Evolutionary conservation across 2,329 filamentous ascomycete species (phyloP), one percentile per base, ranked within the genome.

Genomic region (Septoria petroselini): DNA sequence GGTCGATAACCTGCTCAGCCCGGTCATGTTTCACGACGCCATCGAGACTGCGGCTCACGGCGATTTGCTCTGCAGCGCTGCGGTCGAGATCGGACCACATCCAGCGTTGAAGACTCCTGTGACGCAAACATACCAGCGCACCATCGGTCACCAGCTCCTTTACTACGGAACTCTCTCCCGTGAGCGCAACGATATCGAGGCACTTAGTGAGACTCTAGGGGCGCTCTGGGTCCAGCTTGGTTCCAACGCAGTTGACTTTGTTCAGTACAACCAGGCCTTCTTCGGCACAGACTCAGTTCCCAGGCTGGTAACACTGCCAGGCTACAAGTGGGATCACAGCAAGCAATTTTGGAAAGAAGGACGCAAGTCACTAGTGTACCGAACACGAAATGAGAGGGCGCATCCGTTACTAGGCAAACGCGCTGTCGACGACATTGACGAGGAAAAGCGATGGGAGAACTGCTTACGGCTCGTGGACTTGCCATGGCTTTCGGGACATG

Each of bases 81-180:
- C 59, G 14, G 58, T 77, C 3, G 75, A 77, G 45, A 53, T 77
- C 8, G 75, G 75, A 0, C 71, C 75, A 2, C 74, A 77, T 52
- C 68, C 73, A 0, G 69, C 71, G 1, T 64, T 77, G 4, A 70
- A 70, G 54, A 65, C 65, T 0, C 71, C 74, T 0, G 62, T 66
- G 0, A 59, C 50, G 5, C 65, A 73, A 41, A 50, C 43, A 34
- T 40, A 47, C 14, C 30, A 50, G 27, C 39, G 34, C 7, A 37
- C 31, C 30, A 35, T 35, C 23, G 21, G 30, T 45, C 35, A 38
- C 15, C 27, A 30, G 14, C 44, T 35, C 15, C 11, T 21, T 12
- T 40, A 47, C 33, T 40, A 37, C 18, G 62, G 62, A 3, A 8
- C 52, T 1, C 41, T 68, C 9, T 43, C 33, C 6, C 55, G 65